phyloP scores from a whole-genome alignment of 129 eudicot species.

The Helianthus tuberosus region DNA sequence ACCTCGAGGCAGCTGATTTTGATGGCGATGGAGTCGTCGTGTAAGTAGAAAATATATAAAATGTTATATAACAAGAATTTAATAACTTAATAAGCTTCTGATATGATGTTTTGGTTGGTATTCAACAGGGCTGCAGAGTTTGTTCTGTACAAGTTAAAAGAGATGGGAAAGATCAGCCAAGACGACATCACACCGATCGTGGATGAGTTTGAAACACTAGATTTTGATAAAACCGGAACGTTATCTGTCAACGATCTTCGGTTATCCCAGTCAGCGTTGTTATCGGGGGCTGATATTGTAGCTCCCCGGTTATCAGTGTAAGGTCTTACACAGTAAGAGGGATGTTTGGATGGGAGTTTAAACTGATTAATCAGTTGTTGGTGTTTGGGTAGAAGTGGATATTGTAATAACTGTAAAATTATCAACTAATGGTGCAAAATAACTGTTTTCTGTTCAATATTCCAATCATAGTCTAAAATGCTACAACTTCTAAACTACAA shows the following conservation, averaged over 20 bases:
- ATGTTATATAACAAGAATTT: no score
- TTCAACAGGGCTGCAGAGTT: conserved; percentile 80
- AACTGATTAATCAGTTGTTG: background rate
- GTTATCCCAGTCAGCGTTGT: conserved; percentile 48
- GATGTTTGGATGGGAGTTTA: background rate
- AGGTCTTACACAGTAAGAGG: background rate
- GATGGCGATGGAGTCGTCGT: conserved; percentile 68
- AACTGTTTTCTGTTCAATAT: no score
- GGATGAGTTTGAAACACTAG: conserved; percentile 77
- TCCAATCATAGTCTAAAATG: no score
- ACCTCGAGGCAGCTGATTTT: conserved; percentile 90
- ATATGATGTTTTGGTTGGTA: conserved; percentile 16
- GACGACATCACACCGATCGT: conserved; percentile 65
- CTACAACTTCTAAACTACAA: no score
- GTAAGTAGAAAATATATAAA: conserved; percentile 44
- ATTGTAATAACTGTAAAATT: no score
- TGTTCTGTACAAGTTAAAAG: conserved; percentile 64
- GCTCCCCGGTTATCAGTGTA: conserved; percentile 27
- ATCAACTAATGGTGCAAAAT: no score
- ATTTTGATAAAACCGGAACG: conserved; percentile 86
- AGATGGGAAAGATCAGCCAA: conserved; percentile 84
- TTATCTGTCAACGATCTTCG: conserved; percentile 62
- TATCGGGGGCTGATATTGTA: background rate
- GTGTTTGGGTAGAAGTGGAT: background rate
- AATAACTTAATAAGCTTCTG: background rate